These are phyloP conservation scores for Globisporangium sylvaticum DNA, from an alignment of 352 stramenopile species.

Conservation along the genomic window DNA sequence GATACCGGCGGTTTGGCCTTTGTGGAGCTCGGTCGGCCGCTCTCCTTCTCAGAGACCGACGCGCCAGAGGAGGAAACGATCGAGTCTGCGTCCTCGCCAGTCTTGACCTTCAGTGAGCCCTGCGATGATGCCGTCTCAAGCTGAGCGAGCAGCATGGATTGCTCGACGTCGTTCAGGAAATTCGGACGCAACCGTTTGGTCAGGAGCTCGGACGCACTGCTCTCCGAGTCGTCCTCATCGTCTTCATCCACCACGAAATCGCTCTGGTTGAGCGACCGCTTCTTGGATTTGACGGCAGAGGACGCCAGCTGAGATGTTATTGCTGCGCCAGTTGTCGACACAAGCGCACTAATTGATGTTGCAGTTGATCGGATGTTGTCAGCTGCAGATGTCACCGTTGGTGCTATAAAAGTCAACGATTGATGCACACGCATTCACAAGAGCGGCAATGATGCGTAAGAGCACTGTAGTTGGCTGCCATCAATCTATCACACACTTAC, in stretches of 20 bases:
- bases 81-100: constrained; percentile 8
- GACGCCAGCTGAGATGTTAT: constrained; percentile 23
- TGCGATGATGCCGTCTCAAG: constrained; percentile 30
- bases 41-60: constrained; percentile 12
- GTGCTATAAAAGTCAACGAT: neutral
- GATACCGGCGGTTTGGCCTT: constrained; percentile 1
- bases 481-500: constrained; percentile 7
- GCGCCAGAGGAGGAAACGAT: constrained; percentile 11
- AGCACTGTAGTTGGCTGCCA: neutral
- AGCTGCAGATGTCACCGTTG: constrained; percentile 4
- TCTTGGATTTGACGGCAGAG: constrained; percentile 29
- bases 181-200: constrained; percentile 50
- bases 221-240: constrained; percentile 27
- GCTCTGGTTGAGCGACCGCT: constrained; percentile 45
- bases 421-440: neutral
- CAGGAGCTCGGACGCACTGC: constrained; percentile 19
- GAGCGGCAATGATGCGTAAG: neutral
- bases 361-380: neutral
- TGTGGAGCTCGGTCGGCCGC: neutral
- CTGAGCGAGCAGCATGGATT: constrained; percentile 55
- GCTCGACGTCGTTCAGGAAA: constrained; percentile 58
- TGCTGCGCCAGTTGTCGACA: constrained; percentile 27
- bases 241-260: constrained; percentile 25
- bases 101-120: constrained; percentile 12
- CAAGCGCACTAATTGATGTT: neutral